Conservation (phyloP, 495 filamentous ascomycete species). For the Clavariopsis aquatica region DNA sequence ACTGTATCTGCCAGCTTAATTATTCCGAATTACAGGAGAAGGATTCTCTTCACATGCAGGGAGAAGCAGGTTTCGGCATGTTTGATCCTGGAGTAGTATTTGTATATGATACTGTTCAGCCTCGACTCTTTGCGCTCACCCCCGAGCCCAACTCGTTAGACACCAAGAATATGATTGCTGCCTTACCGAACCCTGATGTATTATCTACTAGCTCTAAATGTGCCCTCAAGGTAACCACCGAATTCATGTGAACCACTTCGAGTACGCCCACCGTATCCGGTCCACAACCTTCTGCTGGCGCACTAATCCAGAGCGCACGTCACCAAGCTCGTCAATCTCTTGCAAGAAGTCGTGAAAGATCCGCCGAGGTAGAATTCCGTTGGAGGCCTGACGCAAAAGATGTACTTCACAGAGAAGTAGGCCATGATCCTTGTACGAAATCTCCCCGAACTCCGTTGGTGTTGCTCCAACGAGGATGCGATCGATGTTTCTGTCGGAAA, state of each 20-base stretch:
- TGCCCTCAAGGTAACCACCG: background rate
- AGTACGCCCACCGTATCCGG: slow-evolving; percentile 85
- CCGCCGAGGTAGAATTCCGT: slow-evolving; percentile 62
- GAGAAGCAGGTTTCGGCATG: no score
- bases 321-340: slow-evolving; percentile 78
- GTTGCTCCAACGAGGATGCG: slow-evolving; percentile 70
- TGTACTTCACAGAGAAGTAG: slow-evolving; percentile 87
- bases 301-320: slow-evolving; percentile 69
- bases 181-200: no score
- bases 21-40: no score
- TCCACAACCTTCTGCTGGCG: slow-evolving; percentile 74
- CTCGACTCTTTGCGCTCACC: no score
- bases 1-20: no score
- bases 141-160: no score
- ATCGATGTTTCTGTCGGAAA: slow-evolving; percentile 56
- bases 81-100: no score
- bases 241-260: slow-evolving; percentile 46
- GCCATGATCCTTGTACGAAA: slow-evolving; percentile 88
- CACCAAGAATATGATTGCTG: no score
- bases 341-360: slow-evolving; percentile 80
- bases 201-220: no score
- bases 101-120: no score
- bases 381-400: slow-evolving; percentile 67
- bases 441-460: slow-evolving; percentile 61
- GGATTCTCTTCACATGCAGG: no score